Base-by-base conservation (phyloP, 2,329 filamentous ascomycete genomes). In the Penicillium occitanis region DNA sequence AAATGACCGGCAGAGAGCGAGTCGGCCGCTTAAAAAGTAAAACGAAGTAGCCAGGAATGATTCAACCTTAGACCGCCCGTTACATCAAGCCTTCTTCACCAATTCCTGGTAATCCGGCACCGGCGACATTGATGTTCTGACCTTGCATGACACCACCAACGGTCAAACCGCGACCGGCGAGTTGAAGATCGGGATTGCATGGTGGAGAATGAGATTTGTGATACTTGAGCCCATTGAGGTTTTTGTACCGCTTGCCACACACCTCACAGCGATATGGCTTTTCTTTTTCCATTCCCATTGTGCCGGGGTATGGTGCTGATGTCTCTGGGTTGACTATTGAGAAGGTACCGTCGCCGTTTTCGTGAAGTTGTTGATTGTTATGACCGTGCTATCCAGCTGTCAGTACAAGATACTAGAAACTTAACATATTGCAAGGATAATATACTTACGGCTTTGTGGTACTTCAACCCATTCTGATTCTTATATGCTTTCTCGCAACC, bases 401-500 rank as follows among this genome's bases (percentile, higher is more conserved):
- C 72, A 76, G 72, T 63, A 61, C 69, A 66, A 33, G 30, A 37
- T 59, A 63, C 61, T 35, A 42, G 53, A 40, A 60, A 7, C 11
- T 14, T 58, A 33, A 22, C 22, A 30, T 33, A 30, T 13, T 30
- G 28, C 19, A 46, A 30, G 6, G 14, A 42, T n/a, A 33, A 64
- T 68, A 28, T 14, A 81, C 85, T 79, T 81, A 87, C 86, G 75
- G 85, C 82, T 80, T 90, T 90, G 80, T 90, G 88, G 73, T 92
- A 99, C 87, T 98, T 99, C 65, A 99, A 84, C 60, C 95, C 95
- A 72, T 99, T 99, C 77, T 98, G 95, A 78, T 99, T 99, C 85
- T 99, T 99, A 83, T 99, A 99, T 0, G 95, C 94, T 84, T 99
- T 99, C 79, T 98, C 95, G 75, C 95, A 99, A 5, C 95, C 95